Evolutionary conservation across 148 eudicot species (phyloP), one percentile per base, ranked within the genome.

Genomic region (Amaranthus palmeri): DNA sequence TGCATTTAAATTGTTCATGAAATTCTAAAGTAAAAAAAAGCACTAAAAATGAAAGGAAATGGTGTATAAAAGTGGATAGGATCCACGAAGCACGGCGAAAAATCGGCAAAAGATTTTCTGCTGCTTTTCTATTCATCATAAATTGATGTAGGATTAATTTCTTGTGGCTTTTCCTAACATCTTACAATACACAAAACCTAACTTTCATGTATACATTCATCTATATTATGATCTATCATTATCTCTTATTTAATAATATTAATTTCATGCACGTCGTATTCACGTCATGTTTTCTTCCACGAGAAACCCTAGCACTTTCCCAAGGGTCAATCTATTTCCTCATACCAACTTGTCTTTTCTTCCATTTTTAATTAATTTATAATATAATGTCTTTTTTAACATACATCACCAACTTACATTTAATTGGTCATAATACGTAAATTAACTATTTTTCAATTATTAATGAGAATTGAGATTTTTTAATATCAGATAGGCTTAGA

Each of bases 181-280:
- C 17, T 13, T 47, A 49, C 17, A 12, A 72, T 14, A 12, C 11
- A 17, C 6, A 40, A 5, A 48, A 61, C 82, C 74, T 64, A 74
- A 50, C 51, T 68, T 71, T 41, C 5, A 73, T 73, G 13, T 7
- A 71, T 42, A 51, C 10, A n/a, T n/a, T n/a, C n/a, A n/a, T n/a
- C n/a, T n/a, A n/a, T n/a, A n/a, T n/a, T 25, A 25, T 25, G 36
- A 63, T 41, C 67, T 43, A 6, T 54, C 54, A 45, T 60, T 13
- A 12, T 68, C 68, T n/a, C 59, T 8, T 10, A 14, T 43, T n/a
- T 64, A 8, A 14, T 69, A 69, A 46, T 56, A 47, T 15, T 17
- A 74, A 59, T 75, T 77, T 67, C 85, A 81, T 82, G 85, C 87
- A 79, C 83, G 83, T 83, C 82, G 50, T 65, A 72, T 71, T 79